Conservation (phyloP, 1,139 yeast genomes). For the Lodderomyces orthopsilosis region DNA sequence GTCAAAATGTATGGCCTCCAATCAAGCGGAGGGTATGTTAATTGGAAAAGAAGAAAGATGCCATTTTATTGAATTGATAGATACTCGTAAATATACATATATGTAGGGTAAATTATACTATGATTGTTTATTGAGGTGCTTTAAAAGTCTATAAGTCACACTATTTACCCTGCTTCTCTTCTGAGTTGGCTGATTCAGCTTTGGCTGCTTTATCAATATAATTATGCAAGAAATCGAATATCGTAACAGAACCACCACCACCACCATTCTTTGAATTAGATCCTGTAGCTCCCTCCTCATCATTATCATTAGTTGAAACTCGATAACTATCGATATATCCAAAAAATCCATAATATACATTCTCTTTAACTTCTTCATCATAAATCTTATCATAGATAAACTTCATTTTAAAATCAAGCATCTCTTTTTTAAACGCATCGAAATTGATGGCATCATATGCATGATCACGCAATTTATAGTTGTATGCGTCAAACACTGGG, state of each 20-base stretch:
- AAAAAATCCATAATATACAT: constrained; percentile 84
- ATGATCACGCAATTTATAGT: constrained; percentile 57
- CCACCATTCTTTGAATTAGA: constrained; percentile 19
- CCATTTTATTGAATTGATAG: neutral
- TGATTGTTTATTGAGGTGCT: neutral
- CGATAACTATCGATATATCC: constrained; percentile 80
- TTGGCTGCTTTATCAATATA: constrained; percentile 10
- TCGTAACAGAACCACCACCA: constrained; percentile 29
- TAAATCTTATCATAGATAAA: constrained; percentile 90
- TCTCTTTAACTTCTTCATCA: constrained; percentile 82
- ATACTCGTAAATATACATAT: neutral
- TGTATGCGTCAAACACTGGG: constrained; percentile 89
- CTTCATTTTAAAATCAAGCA: constrained; percentile 84
- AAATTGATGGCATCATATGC: constrained; percentile 83
- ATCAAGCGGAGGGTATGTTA: no score
- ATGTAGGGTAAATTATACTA: constrained; percentile 1
- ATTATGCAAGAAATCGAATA: constrained; percentile 61
- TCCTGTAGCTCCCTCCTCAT: constrained; percentile 2
- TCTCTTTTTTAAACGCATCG: constrained; percentile 60
- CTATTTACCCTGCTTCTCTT: neutral
- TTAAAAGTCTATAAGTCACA: no score
- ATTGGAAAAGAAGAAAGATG: no score
- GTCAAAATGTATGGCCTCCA: no score
- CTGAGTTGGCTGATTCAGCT: neutral
- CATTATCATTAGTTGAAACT: constrained; percentile 11